Conservation (phyloP, 495 filamentous ascomycete species). For the Neurospora tetraspora region DNA sequence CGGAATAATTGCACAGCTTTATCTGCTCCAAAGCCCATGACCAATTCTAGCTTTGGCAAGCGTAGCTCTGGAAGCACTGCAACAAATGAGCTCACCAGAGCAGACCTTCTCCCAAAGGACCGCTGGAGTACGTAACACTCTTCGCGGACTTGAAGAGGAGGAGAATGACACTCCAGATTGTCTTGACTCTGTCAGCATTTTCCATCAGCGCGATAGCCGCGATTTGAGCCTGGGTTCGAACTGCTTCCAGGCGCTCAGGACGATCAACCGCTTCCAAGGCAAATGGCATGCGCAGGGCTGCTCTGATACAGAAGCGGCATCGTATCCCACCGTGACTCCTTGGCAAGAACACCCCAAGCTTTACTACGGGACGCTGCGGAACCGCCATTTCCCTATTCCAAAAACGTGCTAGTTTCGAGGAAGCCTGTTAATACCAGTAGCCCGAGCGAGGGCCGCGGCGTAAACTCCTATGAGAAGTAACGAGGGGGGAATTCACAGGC, state of each 20-base stretch:
- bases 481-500: conserved; percentile 30
- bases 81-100: conserved; percentile 21
- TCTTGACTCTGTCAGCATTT: conserved; percentile 17
- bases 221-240: conserved; percentile 21
- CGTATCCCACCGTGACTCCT: conserved; percentile 48
- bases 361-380: conserved; percentile 48
- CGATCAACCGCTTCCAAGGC: conserved; percentile 25
- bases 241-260: conserved; percentile 21
- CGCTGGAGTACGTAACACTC: conserved; percentile 12
- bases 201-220: conserved; percentile 16
- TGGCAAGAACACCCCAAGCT: conserved; percentile 67
- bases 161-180: conserved; percentile 3
- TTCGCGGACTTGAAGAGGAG: conserved; percentile 15
- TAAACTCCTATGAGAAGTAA: conserved; percentile 56
- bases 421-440: conserved; percentile 56
- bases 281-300: conserved; percentile 45
- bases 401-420: conserved; percentile 77
- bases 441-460: conserved; percentile 58
- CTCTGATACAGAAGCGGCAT: conserved; percentile 72
- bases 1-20: conserved; percentile 54
- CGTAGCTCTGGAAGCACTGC: conserved; percentile 20
- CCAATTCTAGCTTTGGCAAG: conserved; percentile 23
- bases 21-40: conserved; percentile 46
- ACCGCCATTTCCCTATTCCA: conserved; percentile 86
- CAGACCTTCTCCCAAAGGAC: conserved; percentile 13